Base-by-base conservation (phyloP, 2,329 filamentous ascomycete species). In the Ascochyta viciae-villosae region DNA sequence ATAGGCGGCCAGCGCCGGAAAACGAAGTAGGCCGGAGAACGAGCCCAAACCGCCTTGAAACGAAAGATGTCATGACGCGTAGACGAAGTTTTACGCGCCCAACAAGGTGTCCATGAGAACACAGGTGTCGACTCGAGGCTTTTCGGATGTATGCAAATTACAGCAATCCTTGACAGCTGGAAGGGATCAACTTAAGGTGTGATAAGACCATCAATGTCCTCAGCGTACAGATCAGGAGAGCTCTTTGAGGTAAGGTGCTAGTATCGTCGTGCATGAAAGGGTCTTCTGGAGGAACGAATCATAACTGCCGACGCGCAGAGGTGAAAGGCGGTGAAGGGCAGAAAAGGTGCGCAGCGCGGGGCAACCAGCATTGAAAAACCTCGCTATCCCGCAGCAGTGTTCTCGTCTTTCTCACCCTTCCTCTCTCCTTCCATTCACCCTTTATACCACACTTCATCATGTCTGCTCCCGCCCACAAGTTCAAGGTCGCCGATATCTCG, bases 401-500 rank as follows among this genome's bases (percentile, higher is more conserved):
- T 51, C 59, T 55, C 54, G 54, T 54, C 58, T 61, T 45, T 50
- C 50, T 53, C 56, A 50, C 55, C 34, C 43, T 47, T 43, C 48
- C 47, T 49, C 53, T 54, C 48, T 52, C 56, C 53, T 40, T 47
- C 61, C 50, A 50, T 46, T 42, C 38, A 49, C 31, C 39, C 48
- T 51, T 57, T 49, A 54, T 40, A 54, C 46, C 48, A 61, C 27
- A 53, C 26, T 49, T 49, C 76, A 83, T 64, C 62, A 87, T 87
- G 85, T 78, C 74, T 85, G 90, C 91, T 75, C 92, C 92, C 82
- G 92, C 92, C 77, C 83, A 89, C 81, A 94, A 91, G 82, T 96
- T 92, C 89, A 96, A 97, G 91, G 94, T 99, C 83, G 92, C 94
- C 77, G 95, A 98, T 87, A 90, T 98, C 80, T 84, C 90, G 78